Evolutionary conservation across 1,284 basidiomycete genomes (phyloP), one percentile per base, ranked within the genome.

Genomic region (Cutaneotrichosporon curvatum): DNA sequence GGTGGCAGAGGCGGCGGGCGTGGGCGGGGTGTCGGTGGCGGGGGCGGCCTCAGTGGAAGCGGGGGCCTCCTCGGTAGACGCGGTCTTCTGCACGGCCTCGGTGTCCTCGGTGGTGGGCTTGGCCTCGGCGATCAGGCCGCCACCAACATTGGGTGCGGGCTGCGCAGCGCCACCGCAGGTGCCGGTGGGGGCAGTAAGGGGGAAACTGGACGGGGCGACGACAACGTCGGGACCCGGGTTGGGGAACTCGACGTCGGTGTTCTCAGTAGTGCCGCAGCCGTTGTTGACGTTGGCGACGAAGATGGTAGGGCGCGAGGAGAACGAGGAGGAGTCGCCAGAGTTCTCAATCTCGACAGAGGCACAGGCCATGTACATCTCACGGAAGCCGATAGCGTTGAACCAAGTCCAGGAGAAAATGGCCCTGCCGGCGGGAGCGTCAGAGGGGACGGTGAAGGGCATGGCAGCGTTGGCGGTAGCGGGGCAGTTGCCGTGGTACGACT

Each of bases 321-420:
- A 50, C 23, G 38, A 12, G 32, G 18, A n/a, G 25, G 8, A 25
- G 20, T 28, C 38, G 30, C 30, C 51, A 42, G 28, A 34, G 18
- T 36, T 59, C 22, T 56, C 54, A 44, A 74, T 66, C 21, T 62
- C 67, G 42, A 74, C 65, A 9, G 63, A 50, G 5, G 72, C 73
- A 45, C 73, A 74, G 56, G 73, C 72, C 55, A 67, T 63, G 63
- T 74, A 67, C 62, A 69, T 64, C 37, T 70, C 68, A 28, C 68
- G 58, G 45, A 70, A 70, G 15, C 71, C 71, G 22, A 52, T 19
- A 36, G 48, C 41, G 59, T 74, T 74, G 61, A 71, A 71, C 73
- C 73, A 75, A 9, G 60, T 63, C 73, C 73, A 75, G 16, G 63
- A 60, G 40, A 75, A 72, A n/a, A 73, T 48, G 5, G 71, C 73